Percentiles rank a stretch among this genome's conserved stretches.
These are phyloP conservation scores for Phytophthora podocarpi DNA, from an alignment of 352 stramenopile species.

Conservation along the genomic window DNA sequence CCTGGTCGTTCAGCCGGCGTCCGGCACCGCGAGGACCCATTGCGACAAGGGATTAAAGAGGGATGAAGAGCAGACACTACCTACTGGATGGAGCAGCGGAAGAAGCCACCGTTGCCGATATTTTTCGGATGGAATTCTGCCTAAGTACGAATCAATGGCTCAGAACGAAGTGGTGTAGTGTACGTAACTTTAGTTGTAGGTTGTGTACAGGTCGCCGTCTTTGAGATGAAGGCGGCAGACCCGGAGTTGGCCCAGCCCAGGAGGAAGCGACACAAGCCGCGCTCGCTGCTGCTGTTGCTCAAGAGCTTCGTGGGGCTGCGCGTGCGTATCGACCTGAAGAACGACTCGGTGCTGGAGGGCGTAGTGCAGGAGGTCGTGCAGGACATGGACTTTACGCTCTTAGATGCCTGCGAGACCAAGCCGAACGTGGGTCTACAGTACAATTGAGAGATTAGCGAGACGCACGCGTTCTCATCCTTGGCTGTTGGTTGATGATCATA, in stretches of 20 bases:
- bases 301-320: conserved; percentile 86
- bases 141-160: conserved; percentile 47
- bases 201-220: conserved; percentile 5
- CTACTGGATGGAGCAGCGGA: too few species aligned
- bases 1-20: conserved; percentile 85
- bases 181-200: neutral
- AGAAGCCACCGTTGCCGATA: conserved; percentile 9
- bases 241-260: neutral
- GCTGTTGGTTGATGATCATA: conserved; percentile 20
- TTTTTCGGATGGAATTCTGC: conserved; percentile 14
- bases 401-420: conserved; percentile 79
- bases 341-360: conserved; percentile 78
- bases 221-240: conserved; percentile 6
- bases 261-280: conserved; percentile 45
- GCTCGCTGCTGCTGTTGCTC: conserved; percentile 76
- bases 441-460: too few species aligned
- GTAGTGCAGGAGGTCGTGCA: conserved; percentile 83
- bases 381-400: conserved; percentile 88
- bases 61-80: too few species aligned
- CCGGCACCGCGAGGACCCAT: conserved; percentile 82
- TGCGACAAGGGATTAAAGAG: too few species aligned
- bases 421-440: conserved; percentile 47
- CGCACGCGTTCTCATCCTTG: too few species aligned
- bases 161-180: conserved; percentile 3
- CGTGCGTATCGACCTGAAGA: conserved; percentile 85